A percentile compares a stretch with the other conserved stretches of the same genome.
Conservation (phyloP, 345 rosid genomes). For the Lepidium aucheri region DNA sequence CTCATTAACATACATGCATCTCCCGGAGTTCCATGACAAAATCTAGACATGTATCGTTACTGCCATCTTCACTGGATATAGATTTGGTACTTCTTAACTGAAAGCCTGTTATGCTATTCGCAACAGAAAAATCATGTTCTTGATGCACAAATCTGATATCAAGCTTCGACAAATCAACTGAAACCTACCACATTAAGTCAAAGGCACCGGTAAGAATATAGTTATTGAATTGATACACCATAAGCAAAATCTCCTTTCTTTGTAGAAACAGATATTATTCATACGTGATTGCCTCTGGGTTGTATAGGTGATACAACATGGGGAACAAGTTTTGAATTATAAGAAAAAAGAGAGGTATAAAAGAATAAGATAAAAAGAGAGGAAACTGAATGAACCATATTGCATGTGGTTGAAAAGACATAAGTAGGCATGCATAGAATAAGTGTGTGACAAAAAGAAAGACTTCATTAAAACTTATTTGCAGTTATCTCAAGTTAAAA, state of each 20-base stretch:
- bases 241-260: not conserved
- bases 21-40: slow-evolving; percentile 64
- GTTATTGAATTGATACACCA: not conserved
- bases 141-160: slow-evolving; percentile 65
- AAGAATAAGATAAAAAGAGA: not conserved
- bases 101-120: slow-evolving; percentile 74
- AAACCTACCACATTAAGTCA: slow-evolving; percentile 43
- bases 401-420: not conserved
- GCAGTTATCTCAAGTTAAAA: not conserved
- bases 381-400: not conserved
- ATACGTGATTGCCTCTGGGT: not conserved
- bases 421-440: not conserved
- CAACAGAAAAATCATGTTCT: slow-evolving; percentile 52
- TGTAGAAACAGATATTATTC: not conserved
- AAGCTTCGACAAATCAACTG: slow-evolving; percentile 68
- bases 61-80: slow-evolving; percentile 54
- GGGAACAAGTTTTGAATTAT: too few relatives aligned
- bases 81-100: slow-evolving; percentile 60
- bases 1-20: slow-evolving; percentile 59
- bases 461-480: not conserved
- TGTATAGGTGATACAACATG: not conserved
- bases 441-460: not conserved
- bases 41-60: slow-evolving; percentile 75
- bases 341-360: too few relatives aligned
- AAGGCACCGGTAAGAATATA: slow-evolving; percentile 7